Conservation (phyloP, 1,284 basidiomycete species). For the Malassezia nana region DNA sequence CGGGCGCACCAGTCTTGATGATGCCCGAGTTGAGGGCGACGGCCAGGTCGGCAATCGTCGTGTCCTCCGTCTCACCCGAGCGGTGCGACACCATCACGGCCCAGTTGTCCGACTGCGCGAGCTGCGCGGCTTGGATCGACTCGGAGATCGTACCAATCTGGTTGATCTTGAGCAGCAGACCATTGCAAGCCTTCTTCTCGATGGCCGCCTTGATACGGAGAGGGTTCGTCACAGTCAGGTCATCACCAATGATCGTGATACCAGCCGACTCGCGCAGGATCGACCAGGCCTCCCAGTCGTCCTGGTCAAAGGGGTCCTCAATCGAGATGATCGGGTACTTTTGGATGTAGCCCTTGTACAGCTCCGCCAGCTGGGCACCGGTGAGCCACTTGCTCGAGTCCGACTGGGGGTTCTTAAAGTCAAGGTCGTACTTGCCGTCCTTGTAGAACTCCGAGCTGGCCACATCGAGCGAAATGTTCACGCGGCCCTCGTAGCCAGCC, state of each 20-base stretch:
- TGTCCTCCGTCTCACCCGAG: conserved; percentile 63
- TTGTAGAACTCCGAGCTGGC: conserved; percentile 99
- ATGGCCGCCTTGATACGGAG: conserved; percentile 96
- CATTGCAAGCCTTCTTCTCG: conserved; percentile 99
- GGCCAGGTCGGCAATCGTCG: conserved; percentile 85
- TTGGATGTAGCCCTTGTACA: conserved; percentile 61
- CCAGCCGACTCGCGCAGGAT: conserved; percentile 60
- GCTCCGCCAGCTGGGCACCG: conserved; percentile 80
- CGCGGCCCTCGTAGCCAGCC: conserved; percentile 95
- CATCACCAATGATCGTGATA: conserved; percentile 83
- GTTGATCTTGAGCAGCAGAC: conserved; percentile 83
- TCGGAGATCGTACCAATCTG: conserved; percentile 99
- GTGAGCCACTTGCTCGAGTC: conserved; percentile 89
- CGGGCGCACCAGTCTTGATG: conserved; percentile 97
- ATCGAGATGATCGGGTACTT: conserved; percentile 58
- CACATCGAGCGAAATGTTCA: conserved; percentile 97
- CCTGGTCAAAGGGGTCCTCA: conserved; percentile 99
- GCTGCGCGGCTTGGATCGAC: conserved; percentile 93
- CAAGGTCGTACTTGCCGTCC: conserved; percentile 98
- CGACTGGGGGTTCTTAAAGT: conserved; percentile 99
- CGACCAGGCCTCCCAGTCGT: conserved; percentile 97
- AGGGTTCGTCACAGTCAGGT: conserved; percentile 97
- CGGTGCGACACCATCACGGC: conserved; percentile 99
- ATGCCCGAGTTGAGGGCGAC: conserved; percentile 87
- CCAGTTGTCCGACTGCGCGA: conserved; percentile 92